Evolutionary conservation across 306 rosid genomes (phyloP).

Genomic region (Glycyrrhiza uralensis): DNA sequence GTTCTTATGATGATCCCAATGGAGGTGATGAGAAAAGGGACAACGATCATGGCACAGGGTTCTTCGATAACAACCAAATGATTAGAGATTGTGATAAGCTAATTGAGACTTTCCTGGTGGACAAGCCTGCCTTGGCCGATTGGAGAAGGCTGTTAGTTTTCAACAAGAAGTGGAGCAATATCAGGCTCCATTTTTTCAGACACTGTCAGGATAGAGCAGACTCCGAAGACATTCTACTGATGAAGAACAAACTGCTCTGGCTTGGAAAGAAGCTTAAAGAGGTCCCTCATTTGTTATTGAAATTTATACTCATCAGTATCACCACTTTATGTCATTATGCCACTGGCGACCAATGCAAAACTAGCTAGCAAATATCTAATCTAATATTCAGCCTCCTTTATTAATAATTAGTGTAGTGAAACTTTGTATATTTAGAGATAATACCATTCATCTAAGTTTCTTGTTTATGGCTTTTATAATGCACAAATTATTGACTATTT

Average conservation of each 20-base stretch:
- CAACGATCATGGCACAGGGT: conserved; percentile 29
- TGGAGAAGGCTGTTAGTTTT: conserved; percentile 73
- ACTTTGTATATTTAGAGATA: background rate
- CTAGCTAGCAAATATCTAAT: background rate
- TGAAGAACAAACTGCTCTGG: conserved; percentile 62
- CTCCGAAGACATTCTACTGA: conserved; percentile 45
- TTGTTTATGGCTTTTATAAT: conserved; percentile 3
- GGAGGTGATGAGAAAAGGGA: conserved; percentile 24
- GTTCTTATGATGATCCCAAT: background rate
- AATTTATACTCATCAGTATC: background rate
- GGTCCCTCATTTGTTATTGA: conserved; percentile 38
- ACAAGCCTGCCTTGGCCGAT: conserved; percentile 22
- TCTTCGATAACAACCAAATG: conserved; percentile 44
- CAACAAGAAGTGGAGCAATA: conserved; percentile 64
- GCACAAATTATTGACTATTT: background rate
- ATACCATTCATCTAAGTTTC: background rate
- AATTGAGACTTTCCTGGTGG: conserved; percentile 36
- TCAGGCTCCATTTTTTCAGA: conserved; percentile 63
- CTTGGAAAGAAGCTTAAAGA: conserved; percentile 76
- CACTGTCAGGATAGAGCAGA: conserved; percentile 62
- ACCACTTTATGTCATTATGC: background rate
- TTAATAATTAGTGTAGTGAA: background rate
- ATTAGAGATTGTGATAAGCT: conserved; percentile 50
- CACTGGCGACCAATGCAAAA: background rate
- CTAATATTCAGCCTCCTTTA: background rate